Base-by-base conservation (phyloP, 805 yeast species). In the Saccharomycopsis fibuligera region DNA sequence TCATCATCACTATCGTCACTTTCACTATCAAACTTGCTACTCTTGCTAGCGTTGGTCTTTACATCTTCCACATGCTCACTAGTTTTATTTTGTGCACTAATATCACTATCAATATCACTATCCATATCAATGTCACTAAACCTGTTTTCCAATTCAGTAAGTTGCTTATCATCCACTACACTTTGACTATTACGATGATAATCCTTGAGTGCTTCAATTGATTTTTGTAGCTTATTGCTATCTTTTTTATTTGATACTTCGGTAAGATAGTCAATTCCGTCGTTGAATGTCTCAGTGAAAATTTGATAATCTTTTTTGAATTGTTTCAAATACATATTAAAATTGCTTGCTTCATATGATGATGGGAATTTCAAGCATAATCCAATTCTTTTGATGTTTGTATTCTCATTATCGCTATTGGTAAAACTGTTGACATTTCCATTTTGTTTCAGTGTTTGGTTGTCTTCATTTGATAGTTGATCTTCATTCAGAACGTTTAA, bases 321-420 rank as follows among this genome's bases (percentile, higher is more conserved):
- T 37, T 46, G 45, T 5, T 47, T 40, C 47, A 52, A 49, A 10
- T 31, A 46, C 33, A 43, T 36, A 23, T 17, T 45, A 40, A 52
- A 52, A 23, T 43, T 45, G 29, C 53, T 49, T 19, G 53, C 55
- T 19, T 52, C 55, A 29, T 41, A 52, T 6, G 50, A 22, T 14
- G 49, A 40, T 12, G 37, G 48, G 27, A 52, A 43, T 36, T 47
- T 44, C 38, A 52, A 44, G 6, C 53, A 54, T 16, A 52, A 24
- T 4, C 50, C 55, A 24, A 51, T 42, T 27, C 54, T 25, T 36
- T 47, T 51, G 25, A 44, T 35, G 19, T 33, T 31, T 9, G 24
- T 37, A 23, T 36, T 43, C 9, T 41, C 35, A 12, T 47, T 33
- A 16, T 17, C 35, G 8, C 45, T 22, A 6, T 30, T 21, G 19